phyloP scores from a whole-genome alignment of 2,329 filamentous ascomycete genomes.

The Trichothecium sympodiale region DNA sequence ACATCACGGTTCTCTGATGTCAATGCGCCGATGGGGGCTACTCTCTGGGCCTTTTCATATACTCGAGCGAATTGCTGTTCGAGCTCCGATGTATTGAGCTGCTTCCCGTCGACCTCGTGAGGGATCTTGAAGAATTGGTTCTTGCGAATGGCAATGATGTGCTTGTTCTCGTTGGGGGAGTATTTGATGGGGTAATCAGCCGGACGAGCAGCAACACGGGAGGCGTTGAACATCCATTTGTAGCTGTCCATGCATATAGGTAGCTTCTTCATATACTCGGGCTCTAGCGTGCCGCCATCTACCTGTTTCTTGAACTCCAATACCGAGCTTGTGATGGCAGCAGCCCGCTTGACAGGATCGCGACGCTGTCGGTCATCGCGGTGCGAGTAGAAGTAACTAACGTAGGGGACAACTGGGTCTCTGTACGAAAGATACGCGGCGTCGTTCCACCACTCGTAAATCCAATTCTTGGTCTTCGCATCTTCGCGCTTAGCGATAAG shows the following conservation, averaged over 20 bases:
- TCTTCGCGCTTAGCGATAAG: slow-evolving; percentile 69
- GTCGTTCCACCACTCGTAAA: slow-evolving; percentile 98
- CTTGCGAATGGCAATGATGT: slow-evolving; percentile 85
- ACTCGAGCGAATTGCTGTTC: slow-evolving; percentile 81
- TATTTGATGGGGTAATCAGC: slow-evolving; percentile 80
- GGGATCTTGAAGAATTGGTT: slow-evolving; percentile 94
- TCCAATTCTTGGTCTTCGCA: slow-evolving; percentile 81
- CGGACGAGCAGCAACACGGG: slow-evolving; percentile 71
- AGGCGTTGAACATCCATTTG: slow-evolving; percentile 97
- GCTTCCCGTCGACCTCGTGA: slow-evolving; percentile 70
- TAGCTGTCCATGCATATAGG: slow-evolving; percentile 98
- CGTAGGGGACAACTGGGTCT: slow-evolving; percentile 93
- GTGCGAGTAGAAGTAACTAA: slow-evolving; percentile 99
- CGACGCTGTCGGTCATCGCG: slow-evolving; percentile 81
- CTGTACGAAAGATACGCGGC: slow-evolving; percentile 86
- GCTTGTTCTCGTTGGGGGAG: slow-evolving; percentile 61
- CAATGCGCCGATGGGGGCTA: slow-evolving; percentile 68
- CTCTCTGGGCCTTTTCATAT: slow-evolving; percentile 63
- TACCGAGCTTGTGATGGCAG: slow-evolving; percentile 73
- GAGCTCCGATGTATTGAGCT: slow-evolving; percentile 80
- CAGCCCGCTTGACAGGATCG: slow-evolving; percentile 84
- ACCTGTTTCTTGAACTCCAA: slow-evolving; percentile 94
- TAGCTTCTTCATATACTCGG: slow-evolving; percentile 96
- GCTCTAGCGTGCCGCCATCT: slow-evolving; percentile 71
- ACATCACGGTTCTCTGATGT: slow-evolving; percentile 90